These are phyloP conservation scores for Dendrobium huoshanense DNA, from an alignment of 106 monocot species.

Conservation along the genomic window DNA sequence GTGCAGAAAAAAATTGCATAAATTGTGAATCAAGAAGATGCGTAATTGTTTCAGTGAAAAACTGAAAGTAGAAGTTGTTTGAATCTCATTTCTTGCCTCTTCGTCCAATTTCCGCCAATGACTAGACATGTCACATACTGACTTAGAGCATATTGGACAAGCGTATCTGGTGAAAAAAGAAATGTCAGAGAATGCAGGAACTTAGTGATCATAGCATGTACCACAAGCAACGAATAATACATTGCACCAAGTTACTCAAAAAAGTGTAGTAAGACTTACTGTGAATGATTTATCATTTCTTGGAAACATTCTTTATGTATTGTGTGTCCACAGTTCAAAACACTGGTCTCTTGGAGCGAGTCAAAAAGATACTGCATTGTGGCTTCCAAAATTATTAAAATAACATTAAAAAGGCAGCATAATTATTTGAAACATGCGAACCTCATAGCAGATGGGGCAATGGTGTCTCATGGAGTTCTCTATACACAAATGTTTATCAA, in stretches of 20 bases:
- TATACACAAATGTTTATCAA: conserved; percentile 60
- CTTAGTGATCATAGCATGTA: not conserved
- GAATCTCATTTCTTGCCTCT: conserved; percentile 36
- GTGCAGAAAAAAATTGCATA: not conserved
- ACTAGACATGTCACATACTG: conserved; percentile 57
- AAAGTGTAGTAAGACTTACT: conserved; percentile 30
- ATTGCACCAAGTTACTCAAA: not conserved
- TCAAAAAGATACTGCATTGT: conserved; percentile 90
- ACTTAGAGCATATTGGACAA: conserved; percentile 76
- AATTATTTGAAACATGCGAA: conserved; percentile 8
- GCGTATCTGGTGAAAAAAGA: conserved; percentile 34
- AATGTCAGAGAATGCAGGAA: not conserved
- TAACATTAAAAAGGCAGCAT: conserved; percentile 6
- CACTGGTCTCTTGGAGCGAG: conserved; percentile 64
- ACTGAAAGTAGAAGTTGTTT: not conserved
- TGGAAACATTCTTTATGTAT: conserved; percentile 57
- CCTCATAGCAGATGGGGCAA: conserved; percentile 89
- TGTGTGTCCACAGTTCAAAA: conserved; percentile 87
- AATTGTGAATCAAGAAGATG: not conserved
- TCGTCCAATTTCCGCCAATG: conserved; percentile 52
- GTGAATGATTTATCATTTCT: conserved; percentile 73
- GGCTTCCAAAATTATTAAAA: conserved; percentile 11
- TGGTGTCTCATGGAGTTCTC: conserved; percentile 80
- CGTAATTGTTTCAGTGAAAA: not conserved
- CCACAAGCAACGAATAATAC: not conserved